Conservation (phyloP, 768 basidiomycete species). For the Mycena kentingensis region DNA sequence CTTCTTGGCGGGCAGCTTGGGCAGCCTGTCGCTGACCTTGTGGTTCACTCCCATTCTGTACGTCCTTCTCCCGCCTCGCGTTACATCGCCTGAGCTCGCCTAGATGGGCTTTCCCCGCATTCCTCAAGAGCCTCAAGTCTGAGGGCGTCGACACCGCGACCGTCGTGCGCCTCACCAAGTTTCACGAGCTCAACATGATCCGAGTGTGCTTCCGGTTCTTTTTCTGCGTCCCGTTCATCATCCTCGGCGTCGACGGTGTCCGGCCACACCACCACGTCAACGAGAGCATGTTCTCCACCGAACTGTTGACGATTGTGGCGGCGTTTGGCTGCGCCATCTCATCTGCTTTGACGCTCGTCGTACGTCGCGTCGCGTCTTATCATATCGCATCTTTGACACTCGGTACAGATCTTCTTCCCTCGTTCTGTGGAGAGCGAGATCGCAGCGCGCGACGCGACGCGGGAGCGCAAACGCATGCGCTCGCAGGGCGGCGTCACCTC, state of each 20-base stretch:
- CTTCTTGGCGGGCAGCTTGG: slow-evolving; percentile 69
- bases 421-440: slow-evolving; percentile 73
- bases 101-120: slow-evolving; percentile 68
- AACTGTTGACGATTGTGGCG: slow-evolving; percentile 59
- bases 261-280: slow-evolving; percentile 65
- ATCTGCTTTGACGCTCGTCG: slow-evolving; percentile 74
- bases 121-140: slow-evolving; percentile 58
- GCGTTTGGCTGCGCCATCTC: slow-evolving; percentile 66
- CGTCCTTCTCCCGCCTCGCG: slow-evolving; percentile 24
- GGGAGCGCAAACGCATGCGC: slow-evolving; percentile 40
- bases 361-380: slow-evolving; percentile 32
- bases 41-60: slow-evolving; percentile 75
- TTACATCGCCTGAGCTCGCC: slow-evolving; percentile 16
- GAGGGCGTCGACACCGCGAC: slow-evolving; percentile 67
- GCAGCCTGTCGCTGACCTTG: slow-evolving; percentile 68
- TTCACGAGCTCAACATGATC: slow-evolving; percentile 76
- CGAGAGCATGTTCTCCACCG: slow-evolving; percentile 57
- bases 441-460: slow-evolving; percentile 48
- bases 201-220: slow-evolving; percentile 75
- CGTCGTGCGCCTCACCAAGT: slow-evolving; percentile 73
- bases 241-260: slow-evolving; percentile 71
- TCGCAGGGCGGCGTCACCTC: slow-evolving; percentile 23
- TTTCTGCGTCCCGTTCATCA: slow-evolving; percentile 64
- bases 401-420: slow-evolving; percentile 80
- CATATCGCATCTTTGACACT: no score